Evolutionary conservation across 768 basidiomycete species (phyloP).

Genomic region (Mycena venus): DNA sequence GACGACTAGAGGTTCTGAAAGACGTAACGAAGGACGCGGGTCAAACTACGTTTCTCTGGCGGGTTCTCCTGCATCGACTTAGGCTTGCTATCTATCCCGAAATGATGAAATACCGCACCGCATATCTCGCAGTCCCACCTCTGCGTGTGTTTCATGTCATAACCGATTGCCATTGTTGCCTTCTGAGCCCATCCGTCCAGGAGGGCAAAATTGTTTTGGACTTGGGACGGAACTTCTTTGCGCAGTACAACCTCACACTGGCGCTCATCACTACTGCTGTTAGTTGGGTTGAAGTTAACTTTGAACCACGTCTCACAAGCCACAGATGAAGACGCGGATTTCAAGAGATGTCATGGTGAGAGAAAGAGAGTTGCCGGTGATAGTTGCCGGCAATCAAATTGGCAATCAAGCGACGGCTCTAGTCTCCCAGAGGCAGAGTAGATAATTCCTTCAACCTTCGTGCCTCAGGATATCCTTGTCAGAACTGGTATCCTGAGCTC

Average conservation of each 20-base stretch:
- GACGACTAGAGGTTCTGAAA: not conserved
- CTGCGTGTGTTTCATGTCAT: conserved; percentile 33
- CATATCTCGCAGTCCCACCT: conserved; percentile 30
- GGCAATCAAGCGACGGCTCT: too few relatives aligned
- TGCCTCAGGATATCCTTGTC: too few relatives aligned
- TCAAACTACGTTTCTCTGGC: conserved; percentile 27
- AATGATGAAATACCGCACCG: not conserved
- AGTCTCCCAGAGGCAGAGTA: too few relatives aligned
- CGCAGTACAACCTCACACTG: conserved; percentile 24
- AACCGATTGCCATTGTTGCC: conserved; percentile 17
- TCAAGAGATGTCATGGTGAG: conserved; percentile 15
- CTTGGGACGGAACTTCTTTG: conserved; percentile 21
- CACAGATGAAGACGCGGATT: conserved; percentile 24
- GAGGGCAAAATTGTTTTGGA: conserved; percentile 17
- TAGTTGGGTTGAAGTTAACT: not conserved
- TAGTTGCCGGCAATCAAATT: not conserved
- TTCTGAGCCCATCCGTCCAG: conserved; percentile 32
- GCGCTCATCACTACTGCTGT: not conserved
- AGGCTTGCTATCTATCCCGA: not conserved
- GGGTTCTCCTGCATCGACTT: not conserved
- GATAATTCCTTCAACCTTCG: too few relatives aligned
- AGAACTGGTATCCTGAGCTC: too few relatives aligned
- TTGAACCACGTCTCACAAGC: not conserved
- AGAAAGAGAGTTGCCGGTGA: too few relatives aligned
- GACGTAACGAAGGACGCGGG: conserved; percentile 20